phyloP scores from a whole-genome alignment of 441 rosid species.

The Erodium texanum region DNA sequence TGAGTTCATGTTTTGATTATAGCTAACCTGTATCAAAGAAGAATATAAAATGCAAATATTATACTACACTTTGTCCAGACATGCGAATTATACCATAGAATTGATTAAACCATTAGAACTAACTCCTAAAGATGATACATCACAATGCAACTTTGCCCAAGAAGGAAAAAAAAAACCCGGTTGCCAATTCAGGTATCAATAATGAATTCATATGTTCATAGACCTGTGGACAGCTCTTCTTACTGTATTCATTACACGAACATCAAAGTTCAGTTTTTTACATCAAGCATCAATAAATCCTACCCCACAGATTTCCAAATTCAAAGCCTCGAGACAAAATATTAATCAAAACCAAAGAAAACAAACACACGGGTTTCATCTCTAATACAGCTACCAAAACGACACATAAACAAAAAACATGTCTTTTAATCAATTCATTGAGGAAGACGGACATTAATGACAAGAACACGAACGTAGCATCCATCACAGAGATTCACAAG shows the following conservation, averaged over 20 bases:
- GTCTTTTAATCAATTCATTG: background rate
- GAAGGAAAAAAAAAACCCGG: background rate
- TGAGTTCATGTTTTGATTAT: background rate
- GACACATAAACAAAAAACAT: background rate
- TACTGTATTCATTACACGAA: background rate
- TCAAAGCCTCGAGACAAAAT: background rate
- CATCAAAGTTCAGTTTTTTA: background rate
- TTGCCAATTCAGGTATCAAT: background rate
- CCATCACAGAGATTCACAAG: background rate
- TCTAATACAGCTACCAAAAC: background rate
- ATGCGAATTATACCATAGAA: background rate
- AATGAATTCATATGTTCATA: background rate
- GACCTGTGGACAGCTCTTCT: too few relatives aligned
- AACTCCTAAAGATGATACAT: background rate
- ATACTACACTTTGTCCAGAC: background rate
- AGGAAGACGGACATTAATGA: background rate
- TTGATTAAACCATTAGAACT: background rate
- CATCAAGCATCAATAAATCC: background rate
- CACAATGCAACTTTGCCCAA: background rate
- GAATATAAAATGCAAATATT: background rate
- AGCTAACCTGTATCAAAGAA: background rate
- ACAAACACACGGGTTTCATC: conserved; percentile 1
- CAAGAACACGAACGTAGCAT: conserved; percentile 1
- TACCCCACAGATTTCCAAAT: background rate
- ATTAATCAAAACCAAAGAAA: conserved; percentile 2